Percentiles rank a stretch among this genome's conserved stretches.
Conservation (phyloP, 106 monocot species). For the Dendrobium chrysotoxum region DNA sequence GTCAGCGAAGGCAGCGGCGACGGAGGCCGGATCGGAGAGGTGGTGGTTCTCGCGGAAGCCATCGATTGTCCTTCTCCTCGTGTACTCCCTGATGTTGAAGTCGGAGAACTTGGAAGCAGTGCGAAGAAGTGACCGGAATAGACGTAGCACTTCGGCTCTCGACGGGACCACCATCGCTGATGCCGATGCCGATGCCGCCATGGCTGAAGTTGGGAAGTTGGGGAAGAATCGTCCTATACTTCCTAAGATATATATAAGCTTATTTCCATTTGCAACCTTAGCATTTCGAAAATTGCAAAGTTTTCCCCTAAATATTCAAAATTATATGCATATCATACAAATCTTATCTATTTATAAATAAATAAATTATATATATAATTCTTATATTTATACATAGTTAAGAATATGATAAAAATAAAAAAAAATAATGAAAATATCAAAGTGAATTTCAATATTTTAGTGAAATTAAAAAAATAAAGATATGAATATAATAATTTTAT, state of each 20-base stretch:
- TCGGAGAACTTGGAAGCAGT: slow-evolving; percentile 63
- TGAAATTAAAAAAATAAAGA: no score
- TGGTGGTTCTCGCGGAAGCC: slow-evolving; percentile 52
- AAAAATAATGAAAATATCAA: no score
- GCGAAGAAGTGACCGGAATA: slow-evolving; percentile 72
- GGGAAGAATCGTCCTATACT: neutral
- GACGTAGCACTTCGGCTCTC: slow-evolving; percentile 35
- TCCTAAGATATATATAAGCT: neutral
- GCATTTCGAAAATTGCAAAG: no score
- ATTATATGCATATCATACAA: no score
- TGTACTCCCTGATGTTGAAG: slow-evolving; percentile 91
- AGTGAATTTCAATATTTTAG: no score
- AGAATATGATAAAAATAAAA: no score
- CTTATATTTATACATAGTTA: no score
- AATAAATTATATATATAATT: no score
- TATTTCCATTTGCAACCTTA: no score
- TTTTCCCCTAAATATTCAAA: no score
- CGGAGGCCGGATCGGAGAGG: slow-evolving; percentile 45
- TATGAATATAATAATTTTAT: no score
- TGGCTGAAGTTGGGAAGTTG: neutral
- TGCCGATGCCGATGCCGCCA: neutral
- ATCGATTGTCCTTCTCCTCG: slow-evolving; percentile 41
- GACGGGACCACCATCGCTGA: slow-evolving; percentile 10
- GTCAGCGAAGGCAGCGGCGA: slow-evolving; percentile 38
- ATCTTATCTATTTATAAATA: no score